These are phyloP conservation scores for Phytophthora pistaciae DNA, from an alignment of 352 stramenopile species.

Conservation along the genomic window DNA sequence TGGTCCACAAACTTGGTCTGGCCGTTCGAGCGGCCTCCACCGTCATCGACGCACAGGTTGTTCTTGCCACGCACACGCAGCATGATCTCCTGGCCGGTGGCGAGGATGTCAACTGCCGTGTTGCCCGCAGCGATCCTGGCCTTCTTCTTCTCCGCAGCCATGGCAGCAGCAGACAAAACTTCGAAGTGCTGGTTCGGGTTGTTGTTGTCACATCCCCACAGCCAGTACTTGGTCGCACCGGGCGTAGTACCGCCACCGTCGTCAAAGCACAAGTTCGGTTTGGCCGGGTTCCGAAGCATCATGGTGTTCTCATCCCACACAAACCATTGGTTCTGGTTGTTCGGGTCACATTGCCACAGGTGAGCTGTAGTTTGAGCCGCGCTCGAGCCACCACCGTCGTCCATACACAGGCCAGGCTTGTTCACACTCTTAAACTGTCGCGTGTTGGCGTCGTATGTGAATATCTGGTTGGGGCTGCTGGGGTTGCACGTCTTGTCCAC, in stretches of 20 bases:
- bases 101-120: background rate
- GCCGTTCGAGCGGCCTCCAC: constrained; percentile 29
- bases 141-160: background rate
- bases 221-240: background rate
- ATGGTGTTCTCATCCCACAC: constrained; percentile 26
- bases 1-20: constrained; percentile 35
- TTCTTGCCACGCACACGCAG: constrained; percentile 23
- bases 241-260: constrained; percentile 10
- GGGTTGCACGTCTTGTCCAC: constrained; percentile 24
- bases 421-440: constrained; percentile 32
- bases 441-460: constrained; percentile 4
- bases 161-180: constrained; percentile 15
- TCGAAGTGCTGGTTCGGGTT: constrained; percentile 36
- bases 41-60: constrained; percentile 43
- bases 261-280: constrained; percentile 34
- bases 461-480: constrained; percentile 31
- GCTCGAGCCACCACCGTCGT: constrained; percentile 30
- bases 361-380: constrained; percentile 3
- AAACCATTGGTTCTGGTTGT: constrained; percentile 40
- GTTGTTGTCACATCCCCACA: constrained; percentile 24
- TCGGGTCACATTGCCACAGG: constrained; percentile 30
- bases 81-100: constrained; percentile 13
- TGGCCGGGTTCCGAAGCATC: constrained; percentile 28
- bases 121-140: background rate
- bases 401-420: constrained; percentile 36